Conservation (phyloP, 2,329 filamentous ascomycete genomes). For the Ilyonectria destructans region DNA sequence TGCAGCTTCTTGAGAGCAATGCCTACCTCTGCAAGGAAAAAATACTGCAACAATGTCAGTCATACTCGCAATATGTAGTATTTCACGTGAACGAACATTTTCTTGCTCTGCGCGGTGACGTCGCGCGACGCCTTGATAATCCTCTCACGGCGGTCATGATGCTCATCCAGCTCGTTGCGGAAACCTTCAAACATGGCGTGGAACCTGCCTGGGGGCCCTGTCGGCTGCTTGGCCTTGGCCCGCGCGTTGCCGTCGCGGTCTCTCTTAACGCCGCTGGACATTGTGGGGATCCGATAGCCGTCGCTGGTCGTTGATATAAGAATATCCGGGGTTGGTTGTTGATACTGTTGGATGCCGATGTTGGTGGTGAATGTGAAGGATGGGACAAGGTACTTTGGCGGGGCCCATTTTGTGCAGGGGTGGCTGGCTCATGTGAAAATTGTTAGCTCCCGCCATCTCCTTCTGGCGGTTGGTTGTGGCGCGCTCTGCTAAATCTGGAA, state of each 20-base stretch:
- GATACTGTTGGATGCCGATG: slow-evolving; percentile 32
- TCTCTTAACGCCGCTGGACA: slow-evolving; percentile 67
- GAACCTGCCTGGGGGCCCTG: slow-evolving; percentile 62
- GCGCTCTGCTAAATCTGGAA: slow-evolving; percentile 24
- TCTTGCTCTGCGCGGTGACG: slow-evolving; percentile 95
- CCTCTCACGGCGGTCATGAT: slow-evolving; percentile 92
- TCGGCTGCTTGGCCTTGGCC: slow-evolving; percentile 55
- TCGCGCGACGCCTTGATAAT: slow-evolving; percentile 94
- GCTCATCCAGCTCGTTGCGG: slow-evolving; percentile 90
- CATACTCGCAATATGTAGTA: background rate
- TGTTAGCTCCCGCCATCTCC: slow-evolving; percentile 37
- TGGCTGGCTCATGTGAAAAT: slow-evolving; percentile 39
- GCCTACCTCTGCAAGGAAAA: slow-evolving; percentile 59
- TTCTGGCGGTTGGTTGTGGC: slow-evolving; percentile 33
- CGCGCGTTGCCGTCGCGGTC: slow-evolving; percentile 67
- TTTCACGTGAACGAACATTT: slow-evolving; percentile 77
- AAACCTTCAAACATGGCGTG: slow-evolving; percentile 89
- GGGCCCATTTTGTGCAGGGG: slow-evolving; percentile 42
- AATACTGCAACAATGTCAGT: slow-evolving; percentile 51
- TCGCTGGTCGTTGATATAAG: slow-evolving; percentile 13
- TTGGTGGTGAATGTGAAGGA: slow-evolving; percentile 38
- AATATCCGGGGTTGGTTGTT: slow-evolving; percentile 10
- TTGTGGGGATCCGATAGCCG: slow-evolving; percentile 21
- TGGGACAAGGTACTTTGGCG: slow-evolving; percentile 35
- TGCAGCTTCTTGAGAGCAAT: slow-evolving; percentile 3